Evolutionary conservation across 1,139 yeast genomes (phyloP).

Genomic region (Candida freyschussii): DNA sequence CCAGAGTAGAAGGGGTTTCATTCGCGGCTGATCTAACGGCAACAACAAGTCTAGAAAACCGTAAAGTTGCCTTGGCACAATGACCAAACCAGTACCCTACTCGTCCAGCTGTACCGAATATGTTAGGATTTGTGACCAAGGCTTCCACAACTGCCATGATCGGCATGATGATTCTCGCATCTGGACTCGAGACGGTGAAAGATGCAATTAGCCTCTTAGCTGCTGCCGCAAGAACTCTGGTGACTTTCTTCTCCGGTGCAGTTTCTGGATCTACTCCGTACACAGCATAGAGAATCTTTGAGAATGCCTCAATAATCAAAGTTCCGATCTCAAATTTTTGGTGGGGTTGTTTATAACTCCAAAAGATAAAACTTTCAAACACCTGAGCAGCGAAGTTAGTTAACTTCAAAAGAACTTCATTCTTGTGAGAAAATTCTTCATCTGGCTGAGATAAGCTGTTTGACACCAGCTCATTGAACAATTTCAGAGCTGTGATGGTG

Average conservation of each 20-base stretch:
- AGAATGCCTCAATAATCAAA: constrained; percentile 50
- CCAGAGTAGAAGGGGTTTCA: constrained; percentile 58
- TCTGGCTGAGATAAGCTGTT: constrained; percentile 45
- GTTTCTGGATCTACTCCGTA: constrained; percentile 52
- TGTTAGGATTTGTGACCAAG: constrained; percentile 35
- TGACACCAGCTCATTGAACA: constrained; percentile 50
- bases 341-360: constrained; percentile 53
- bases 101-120: constrained; percentile 40
- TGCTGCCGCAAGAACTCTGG: constrained; percentile 46
- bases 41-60: constrained; percentile 42
- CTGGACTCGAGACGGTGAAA: constrained; percentile 51
- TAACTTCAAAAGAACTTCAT: constrained; percentile 52
- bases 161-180: constrained; percentile 54
- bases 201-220: constrained; percentile 47
- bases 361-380: constrained; percentile 69
- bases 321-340: constrained; percentile 65
- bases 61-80: constrained; percentile 33
- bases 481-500: constrained; percentile 52
- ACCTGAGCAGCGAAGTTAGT: constrained; percentile 55
- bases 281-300: constrained; percentile 48
- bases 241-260: constrained; percentile 38
- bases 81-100: constrained; percentile 25
- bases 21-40: constrained; percentile 50
- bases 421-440: constrained; percentile 38
- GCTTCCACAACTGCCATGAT: constrained; percentile 48